phyloP scores from a whole-genome alignment of 352 stramenopile genomes.

The Globisporangium uncinulatum region DNA sequence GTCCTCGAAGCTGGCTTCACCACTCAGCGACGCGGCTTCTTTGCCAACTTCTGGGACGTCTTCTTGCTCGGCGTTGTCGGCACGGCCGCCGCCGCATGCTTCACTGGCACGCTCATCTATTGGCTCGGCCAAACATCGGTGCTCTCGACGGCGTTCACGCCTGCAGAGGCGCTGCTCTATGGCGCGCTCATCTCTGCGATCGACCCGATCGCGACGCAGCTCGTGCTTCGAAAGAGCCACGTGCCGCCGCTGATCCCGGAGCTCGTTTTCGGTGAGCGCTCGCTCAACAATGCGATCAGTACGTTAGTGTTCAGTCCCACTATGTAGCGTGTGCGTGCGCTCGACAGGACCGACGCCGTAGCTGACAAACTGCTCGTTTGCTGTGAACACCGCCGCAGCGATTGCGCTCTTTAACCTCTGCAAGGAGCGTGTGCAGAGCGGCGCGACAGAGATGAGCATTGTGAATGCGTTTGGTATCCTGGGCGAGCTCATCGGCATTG shows the following conservation, averaged over 20 bases:
- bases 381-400: slow-evolving; percentile 7
- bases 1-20: slow-evolving; percentile 64
- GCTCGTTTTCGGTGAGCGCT: slow-evolving; percentile 90
- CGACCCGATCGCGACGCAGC: slow-evolving; percentile 88
- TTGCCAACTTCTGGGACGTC: slow-evolving; percentile 43
- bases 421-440: slow-evolving; percentile 49
- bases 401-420: slow-evolving; percentile 81
- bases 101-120: slow-evolving; percentile 41
- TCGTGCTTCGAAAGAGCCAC: slow-evolving; percentile 86
- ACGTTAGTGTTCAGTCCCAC: slow-evolving; percentile 4
- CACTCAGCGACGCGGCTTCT: slow-evolving; percentile 58
- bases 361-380: background rate
- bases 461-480: slow-evolving; percentile 30
- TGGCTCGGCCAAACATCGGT: slow-evolving; percentile 28
- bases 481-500: slow-evolving; percentile 40
- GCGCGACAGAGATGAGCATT: slow-evolving; percentile 34
- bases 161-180: slow-evolving; percentile 86
- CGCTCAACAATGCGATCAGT: slow-evolving; percentile 87
- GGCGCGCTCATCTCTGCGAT: slow-evolving; percentile 89
- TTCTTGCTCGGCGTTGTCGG: slow-evolving; percentile 38
- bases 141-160: slow-evolving; percentile 58
- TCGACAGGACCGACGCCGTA: background rate
- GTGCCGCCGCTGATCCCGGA: slow-evolving; percentile 87
- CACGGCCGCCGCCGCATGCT: slow-evolving; percentile 42
- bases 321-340: background rate